Conservation (phyloP, 495 filamentous ascomycete genomes). For the Evansstolkia leycettana region DNA sequence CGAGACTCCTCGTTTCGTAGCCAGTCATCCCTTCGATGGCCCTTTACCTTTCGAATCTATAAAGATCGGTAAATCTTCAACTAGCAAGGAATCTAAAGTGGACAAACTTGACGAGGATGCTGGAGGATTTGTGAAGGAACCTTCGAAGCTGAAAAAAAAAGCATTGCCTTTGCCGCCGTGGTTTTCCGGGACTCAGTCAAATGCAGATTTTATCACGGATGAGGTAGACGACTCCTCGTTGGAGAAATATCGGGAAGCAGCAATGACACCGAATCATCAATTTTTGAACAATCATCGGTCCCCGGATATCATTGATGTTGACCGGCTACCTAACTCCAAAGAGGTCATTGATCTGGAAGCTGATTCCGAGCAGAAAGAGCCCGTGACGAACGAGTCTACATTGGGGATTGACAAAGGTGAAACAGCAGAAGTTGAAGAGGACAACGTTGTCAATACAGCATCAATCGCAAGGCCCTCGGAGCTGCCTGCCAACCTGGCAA, state of each 20-base stretch:
- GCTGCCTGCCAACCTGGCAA: slow-evolving; percentile 3
- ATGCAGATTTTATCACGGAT: slow-evolving; percentile 24
- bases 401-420: neutral
- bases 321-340: slow-evolving; percentile 17
- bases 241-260: slow-evolving; percentile 10
- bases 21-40: slow-evolving; percentile 42
- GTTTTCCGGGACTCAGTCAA: slow-evolving; percentile 41
- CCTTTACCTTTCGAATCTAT: slow-evolving; percentile 86
- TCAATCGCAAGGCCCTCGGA: neutral
- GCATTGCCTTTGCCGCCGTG: slow-evolving; percentile 69
- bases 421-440: neutral
- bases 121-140: slow-evolving; percentile 57
- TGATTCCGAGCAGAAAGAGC: slow-evolving; percentile 10
- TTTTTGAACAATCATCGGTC: slow-evolving; percentile 29
- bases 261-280: slow-evolving; percentile 19
- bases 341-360: slow-evolving; percentile 33
- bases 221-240: slow-evolving; percentile 11
- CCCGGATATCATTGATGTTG: slow-evolving; percentile 35
- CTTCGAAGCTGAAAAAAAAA: slow-evolving; percentile 33
- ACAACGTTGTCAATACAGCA: neutral
- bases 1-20: neutral
- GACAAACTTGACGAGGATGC: slow-evolving; percentile 36
- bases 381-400: neutral
- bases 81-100: slow-evolving; percentile 5
- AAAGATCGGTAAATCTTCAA: slow-evolving; percentile 48